Evolutionary conservation across 495 filamentous ascomycete genomes (phyloP).

Genomic region (Neurospora sp.): DNA sequence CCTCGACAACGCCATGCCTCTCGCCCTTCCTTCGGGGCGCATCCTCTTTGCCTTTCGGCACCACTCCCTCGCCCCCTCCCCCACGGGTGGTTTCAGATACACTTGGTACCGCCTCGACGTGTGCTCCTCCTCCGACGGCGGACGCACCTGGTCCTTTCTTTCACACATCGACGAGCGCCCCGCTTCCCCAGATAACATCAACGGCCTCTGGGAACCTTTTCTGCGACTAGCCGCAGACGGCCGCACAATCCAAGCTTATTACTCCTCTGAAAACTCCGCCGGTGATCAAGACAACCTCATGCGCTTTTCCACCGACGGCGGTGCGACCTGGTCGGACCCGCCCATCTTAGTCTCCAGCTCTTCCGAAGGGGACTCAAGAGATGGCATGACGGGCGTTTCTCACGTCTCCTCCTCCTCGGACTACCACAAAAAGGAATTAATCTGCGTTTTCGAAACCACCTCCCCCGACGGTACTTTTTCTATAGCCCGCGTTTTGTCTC

Average conservation of each 20-base stretch:
- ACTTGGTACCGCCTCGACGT: constrained; percentile 21
- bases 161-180: constrained; percentile 1
- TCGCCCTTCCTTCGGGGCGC: constrained; percentile 37
- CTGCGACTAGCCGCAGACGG: constrained; percentile 1
- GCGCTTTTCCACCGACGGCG: background rate
- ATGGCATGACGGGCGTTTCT: constrained; percentile 13
- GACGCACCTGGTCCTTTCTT: background rate
- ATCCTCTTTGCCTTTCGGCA: constrained; percentile 52
- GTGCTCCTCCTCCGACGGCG: constrained; percentile 6
- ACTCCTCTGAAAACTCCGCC: background rate
- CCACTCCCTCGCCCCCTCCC: constrained; percentile 29
- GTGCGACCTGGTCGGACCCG: constrained; percentile 1
- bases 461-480: background rate
- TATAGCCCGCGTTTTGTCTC: background rate
- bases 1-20: constrained; percentile 49
- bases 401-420: background rate
- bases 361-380: background rate
- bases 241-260: constrained; percentile 5
- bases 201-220: constrained; percentile 16
- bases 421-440: background rate
- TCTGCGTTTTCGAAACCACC: constrained; percentile 9
- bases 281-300: constrained; percentile 9
- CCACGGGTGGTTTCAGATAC: constrained; percentile 24
- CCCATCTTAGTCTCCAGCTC: background rate
- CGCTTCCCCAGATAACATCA: background rate